phyloP scores from a whole-genome alignment of 495 filamentous ascomycete genomes.

The Antarctomyces pellizariae region DNA sequence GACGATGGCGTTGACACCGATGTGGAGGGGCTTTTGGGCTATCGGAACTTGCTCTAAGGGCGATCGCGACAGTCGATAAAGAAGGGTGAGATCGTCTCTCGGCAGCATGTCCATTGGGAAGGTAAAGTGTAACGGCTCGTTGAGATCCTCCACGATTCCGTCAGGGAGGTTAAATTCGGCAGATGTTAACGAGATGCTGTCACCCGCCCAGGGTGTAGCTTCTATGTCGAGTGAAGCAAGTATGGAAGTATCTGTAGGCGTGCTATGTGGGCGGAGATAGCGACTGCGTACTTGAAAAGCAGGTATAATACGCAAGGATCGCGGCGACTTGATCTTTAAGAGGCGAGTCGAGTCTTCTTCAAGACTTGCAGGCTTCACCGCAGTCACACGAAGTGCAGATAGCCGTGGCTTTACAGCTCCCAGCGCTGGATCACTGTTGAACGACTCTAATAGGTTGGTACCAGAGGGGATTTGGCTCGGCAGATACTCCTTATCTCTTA shows the following conservation, averaged over 20 bases:
- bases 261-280: constrained; percentile 48
- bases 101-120: constrained; percentile 50
- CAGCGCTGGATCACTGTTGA: constrained; percentile 44
- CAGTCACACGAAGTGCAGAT: constrained; percentile 55
- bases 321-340: constrained; percentile 32
- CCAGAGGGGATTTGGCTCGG: constrained; percentile 51
- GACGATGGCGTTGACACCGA: constrained; percentile 42
- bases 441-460: constrained; percentile 59
- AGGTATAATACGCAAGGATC: constrained; percentile 50
- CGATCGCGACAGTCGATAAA: constrained; percentile 52
- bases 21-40: constrained; percentile 22
- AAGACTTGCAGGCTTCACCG: constrained; percentile 39
- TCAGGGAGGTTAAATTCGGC: constrained; percentile 41
- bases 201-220: constrained; percentile 59
- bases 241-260: constrained; percentile 36
- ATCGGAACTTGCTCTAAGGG: constrained; percentile 28
- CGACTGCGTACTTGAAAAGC: constrained; percentile 66
- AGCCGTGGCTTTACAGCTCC: constrained; percentile 45
- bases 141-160: constrained; percentile 46
- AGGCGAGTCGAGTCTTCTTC: constrained; percentile 36
- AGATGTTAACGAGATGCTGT: constrained; percentile 41
- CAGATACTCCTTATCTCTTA: constrained; percentile 46
- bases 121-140: constrained; percentile 26
- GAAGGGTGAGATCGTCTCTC: constrained; percentile 62
- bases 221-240: constrained; percentile 75